Evolutionary conservation across 2,329 filamentous ascomycete species (phyloP), one percentile per base, ranked within the genome.

Genomic region (Pezicula radicicola): DNA sequence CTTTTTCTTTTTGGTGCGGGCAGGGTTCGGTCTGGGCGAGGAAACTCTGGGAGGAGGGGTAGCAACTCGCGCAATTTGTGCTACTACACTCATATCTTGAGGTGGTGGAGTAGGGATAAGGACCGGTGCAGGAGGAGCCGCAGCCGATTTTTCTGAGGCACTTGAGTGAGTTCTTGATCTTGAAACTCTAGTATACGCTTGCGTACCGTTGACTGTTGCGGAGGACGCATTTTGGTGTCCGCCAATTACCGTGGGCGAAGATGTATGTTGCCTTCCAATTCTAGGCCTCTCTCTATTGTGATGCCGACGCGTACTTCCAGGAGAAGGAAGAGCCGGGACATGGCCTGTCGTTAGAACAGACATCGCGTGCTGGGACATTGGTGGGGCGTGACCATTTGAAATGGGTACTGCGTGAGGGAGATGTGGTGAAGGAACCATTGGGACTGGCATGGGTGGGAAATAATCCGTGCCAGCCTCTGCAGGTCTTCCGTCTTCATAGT

Each of bases 341-440:
- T 94, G 89, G 16, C 90, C 91, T 1, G 89, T 92, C 48, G 79
- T 84, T 27, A 97, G 71, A 16, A 96, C 85, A 4, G 91, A 83
- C 62, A 97, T 96, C 6, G 89, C 87, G 55, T 86, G 84, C 25
- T 75, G 70, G 51, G 77, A 61, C 52, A 55, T 58, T 51, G 56
- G 62, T 54, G 46, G 35, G 27, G 40, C 33, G 30, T 62, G 54
- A 13, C 61, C 61, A 48, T 65, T 66, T 13, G 60, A 48, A 9
- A 56, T 48, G 12, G 66, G 61, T 6, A 65, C 18, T 25, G 49
- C 57, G 46, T 59, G 60, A 49, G 65, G 47, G 21, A 69, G 63
- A 58, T 60, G 61, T 51, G 66, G 65, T 39, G 63, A 65, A n/a
- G 63, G 60, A 30, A 55, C 48, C 15, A 53, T 47, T 15, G 63